A percentile compares a stretch with the other conserved stretches of the same genome.
These are phyloP conservation scores for Rasamsonia emersonii DNA, from an alignment of 2,329 filamentous ascomycete species.

Conservation along the genomic window DNA sequence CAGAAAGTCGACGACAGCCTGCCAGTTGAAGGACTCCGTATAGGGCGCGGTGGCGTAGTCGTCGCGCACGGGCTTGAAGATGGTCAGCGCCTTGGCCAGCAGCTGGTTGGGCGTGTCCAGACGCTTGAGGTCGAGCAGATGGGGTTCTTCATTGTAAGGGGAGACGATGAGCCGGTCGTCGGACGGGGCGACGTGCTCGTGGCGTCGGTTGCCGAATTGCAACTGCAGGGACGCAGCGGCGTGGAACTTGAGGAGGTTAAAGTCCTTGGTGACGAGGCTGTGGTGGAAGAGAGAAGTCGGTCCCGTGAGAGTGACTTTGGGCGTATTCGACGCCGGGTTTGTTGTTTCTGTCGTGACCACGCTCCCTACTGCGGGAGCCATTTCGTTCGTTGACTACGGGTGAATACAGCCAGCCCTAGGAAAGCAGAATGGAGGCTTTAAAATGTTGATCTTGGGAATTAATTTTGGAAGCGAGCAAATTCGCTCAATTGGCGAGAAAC, in stretches of 20 bases:
- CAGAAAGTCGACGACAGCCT: constrained; percentile 51
- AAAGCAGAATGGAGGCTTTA: too few species aligned
- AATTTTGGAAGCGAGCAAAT: not conserved
- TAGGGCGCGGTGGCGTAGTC: constrained; percentile 75
- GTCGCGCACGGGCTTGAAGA: constrained; percentile 51
- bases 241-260: constrained; percentile 25
- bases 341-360: constrained; percentile 1
- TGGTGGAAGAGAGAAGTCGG: constrained; percentile 19
- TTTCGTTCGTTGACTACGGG: constrained; percentile 4
- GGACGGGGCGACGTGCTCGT: constrained; percentile 8
- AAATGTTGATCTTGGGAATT: too few species aligned
- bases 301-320: constrained; percentile 6
- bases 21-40: constrained; percentile 69
- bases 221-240: constrained; percentile 27
- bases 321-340: constrained; percentile 2
- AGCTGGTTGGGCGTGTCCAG: constrained; percentile 59
- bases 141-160: constrained; percentile 62
- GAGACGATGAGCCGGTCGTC: constrained; percentile 54
- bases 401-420: too few species aligned
- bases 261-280: constrained; percentile 23
- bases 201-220: constrained; percentile 10
- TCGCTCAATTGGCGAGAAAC: too few species aligned
- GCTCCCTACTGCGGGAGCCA: constrained; percentile 4
- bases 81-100: constrained; percentile 61
- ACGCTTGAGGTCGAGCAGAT: constrained; percentile 63